These are phyloP conservation scores for Trametes maxima DNA, from an alignment of 768 basidiomycete species.

Conservation along the genomic window DNA sequence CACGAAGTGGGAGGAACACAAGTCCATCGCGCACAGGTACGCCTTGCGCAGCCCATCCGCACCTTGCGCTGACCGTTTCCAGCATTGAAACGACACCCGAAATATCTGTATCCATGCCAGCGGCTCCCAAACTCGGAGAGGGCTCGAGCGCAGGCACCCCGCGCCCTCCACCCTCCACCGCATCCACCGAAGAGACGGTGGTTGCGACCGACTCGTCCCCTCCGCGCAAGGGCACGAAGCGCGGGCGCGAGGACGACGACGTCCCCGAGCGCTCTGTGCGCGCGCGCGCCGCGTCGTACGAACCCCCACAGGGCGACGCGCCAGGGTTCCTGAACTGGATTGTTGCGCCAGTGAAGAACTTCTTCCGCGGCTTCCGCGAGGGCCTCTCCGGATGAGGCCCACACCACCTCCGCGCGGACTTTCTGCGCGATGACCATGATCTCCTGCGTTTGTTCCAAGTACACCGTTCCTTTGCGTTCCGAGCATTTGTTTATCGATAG, in stretches of 20 bases:
- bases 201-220: constrained; percentile 34
- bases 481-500: neutral
- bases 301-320: constrained; percentile 45
- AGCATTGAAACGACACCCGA: neutral
- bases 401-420: neutral
- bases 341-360: constrained; percentile 61
- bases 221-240: constrained; percentile 45
- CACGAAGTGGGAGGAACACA: constrained; percentile 65
- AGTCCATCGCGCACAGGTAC: constrained; percentile 47
- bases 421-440: neutral
- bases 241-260: constrained; percentile 49
- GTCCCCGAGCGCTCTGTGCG: constrained; percentile 51
- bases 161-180: constrained; percentile 28
- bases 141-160: neutral
- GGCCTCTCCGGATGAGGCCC: constrained; percentile 20
- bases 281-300: constrained; percentile 51
- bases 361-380: constrained; percentile 69
- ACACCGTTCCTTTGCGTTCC: neutral
- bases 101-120: neutral
- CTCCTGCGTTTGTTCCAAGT: neutral
- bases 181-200: constrained; percentile 43
- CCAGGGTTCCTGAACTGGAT: constrained; percentile 61
- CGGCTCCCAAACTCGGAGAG: constrained; percentile 15
- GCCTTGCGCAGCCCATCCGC: neutral
- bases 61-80: neutral